These are phyloP conservation scores for Ogataea nakhonphanomensis DNA, from an alignment of 805 yeast species.

Conservation along the genomic window DNA sequence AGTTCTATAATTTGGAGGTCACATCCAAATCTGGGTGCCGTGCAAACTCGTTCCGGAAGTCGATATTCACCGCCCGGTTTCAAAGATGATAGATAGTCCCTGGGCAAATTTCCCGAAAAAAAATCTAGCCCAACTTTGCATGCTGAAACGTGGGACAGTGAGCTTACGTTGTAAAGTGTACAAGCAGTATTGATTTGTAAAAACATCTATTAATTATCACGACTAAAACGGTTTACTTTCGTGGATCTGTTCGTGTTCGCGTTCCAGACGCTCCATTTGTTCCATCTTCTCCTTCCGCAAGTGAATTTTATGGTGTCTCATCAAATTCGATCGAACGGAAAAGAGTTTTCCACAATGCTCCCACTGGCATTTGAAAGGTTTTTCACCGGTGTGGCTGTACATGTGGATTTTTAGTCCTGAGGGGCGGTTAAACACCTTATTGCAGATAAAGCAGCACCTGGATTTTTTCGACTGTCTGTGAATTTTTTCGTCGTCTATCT, in stretches of 20 bases:
- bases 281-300: slow-evolving; percentile 21
- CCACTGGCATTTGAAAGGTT: slow-evolving; percentile 64
- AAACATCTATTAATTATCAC: no score
- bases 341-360: slow-evolving; percentile 64
- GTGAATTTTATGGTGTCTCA: slow-evolving; percentile 74
- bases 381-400: slow-evolving; percentile 80
- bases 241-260: neutral
- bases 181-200: no score
- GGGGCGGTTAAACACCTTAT: slow-evolving; percentile 77
- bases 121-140: no score
- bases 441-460: slow-evolving; percentile 49
- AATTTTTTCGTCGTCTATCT: neutral
- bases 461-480: slow-evolving; percentile 13
- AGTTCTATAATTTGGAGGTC: no score
- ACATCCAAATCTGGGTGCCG: no score
- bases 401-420: slow-evolving; percentile 77
- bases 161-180: no score
- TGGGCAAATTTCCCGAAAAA: no score
- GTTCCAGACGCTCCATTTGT: neutral
- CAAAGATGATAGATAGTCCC: no score
- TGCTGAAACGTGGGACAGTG: no score
- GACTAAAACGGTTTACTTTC: no score
- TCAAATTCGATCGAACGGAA: slow-evolving; percentile 76
- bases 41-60: no score
- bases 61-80: no score